Evolutionary conservation across 345 rosid species (phyloP).

Genomic region (Eucalyptus curtisii): DNA sequence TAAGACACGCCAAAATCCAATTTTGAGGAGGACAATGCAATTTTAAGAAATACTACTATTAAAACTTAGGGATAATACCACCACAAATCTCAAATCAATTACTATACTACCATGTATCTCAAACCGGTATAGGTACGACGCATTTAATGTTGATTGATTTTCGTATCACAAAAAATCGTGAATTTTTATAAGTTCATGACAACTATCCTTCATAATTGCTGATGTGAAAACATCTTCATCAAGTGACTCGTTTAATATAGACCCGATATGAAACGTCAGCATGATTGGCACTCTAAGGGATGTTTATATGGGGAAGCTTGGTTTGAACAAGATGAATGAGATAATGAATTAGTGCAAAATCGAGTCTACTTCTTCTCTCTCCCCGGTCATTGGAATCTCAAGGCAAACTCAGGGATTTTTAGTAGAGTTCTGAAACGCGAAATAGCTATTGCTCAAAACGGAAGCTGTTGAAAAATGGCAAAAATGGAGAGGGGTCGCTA

Average conservation of each 20-base stretch:
- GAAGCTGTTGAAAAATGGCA: no score
- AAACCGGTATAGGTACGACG: accelerated
- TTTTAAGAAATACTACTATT: neutral
- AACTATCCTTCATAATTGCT: neutral
- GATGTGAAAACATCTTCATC: accelerated
- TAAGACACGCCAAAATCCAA: neutral
- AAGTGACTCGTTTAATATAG: neutral
- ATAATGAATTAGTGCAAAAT: neutral
- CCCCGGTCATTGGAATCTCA: neutral
- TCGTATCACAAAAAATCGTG: neutral
- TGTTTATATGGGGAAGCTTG: neutral
- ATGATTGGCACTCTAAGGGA: neutral
- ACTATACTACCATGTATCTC: accelerated
- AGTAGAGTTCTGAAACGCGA: no score
- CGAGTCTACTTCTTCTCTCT: neutral
- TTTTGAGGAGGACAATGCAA: neutral
- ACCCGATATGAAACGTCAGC: accelerated
- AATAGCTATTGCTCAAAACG: no score
- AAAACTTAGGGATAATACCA: neutral
- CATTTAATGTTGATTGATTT: neutral
- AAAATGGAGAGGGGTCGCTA: no score
- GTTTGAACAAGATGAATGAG: neutral
- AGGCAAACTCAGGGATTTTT: neutral
- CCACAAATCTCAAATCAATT: accelerated
- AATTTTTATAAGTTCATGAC: no score